Evolutionary conservation across 108 stramenopile species (phyloP).

Genomic region (Craspedostauros australis): DNA sequence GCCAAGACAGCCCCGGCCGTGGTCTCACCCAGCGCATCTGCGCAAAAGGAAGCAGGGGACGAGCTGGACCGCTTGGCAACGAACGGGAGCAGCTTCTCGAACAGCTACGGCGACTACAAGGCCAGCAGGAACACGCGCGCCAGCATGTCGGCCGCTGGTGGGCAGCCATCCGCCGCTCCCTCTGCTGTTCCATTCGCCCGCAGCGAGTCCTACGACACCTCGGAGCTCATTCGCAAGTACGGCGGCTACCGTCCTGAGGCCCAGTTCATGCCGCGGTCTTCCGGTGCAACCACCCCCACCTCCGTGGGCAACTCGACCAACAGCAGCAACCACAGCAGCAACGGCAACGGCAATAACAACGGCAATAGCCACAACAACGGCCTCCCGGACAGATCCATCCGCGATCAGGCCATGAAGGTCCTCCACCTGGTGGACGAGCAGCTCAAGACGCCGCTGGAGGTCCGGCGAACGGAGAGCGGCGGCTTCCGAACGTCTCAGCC

Average conservation of each 20-base stretch:
- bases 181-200: not conserved
- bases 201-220: slow-evolving; percentile 18
- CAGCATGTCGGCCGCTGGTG: too few relatives aligned
- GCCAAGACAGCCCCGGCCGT: too few relatives aligned
- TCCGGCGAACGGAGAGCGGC: slow-evolving; percentile 23
- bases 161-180: not conserved
- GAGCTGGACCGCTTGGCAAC: too few relatives aligned
- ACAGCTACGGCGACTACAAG: too few relatives aligned
- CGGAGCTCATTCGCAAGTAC: slow-evolving; percentile 26
- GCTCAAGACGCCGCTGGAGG: slow-evolving; percentile 12
- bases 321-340: not conserved
- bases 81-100: too few relatives aligned
- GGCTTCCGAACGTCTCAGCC: slow-evolving; percentile 13
- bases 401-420: slow-evolving; percentile 26
- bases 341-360: not conserved
- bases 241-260: slow-evolving; percentile 6
- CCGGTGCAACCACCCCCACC: not conserved
- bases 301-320: not conserved
- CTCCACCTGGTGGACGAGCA: slow-evolving; percentile 27
- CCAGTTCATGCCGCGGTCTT: not conserved
- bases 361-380: not conserved
- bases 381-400: not conserved
- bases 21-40: too few relatives aligned
- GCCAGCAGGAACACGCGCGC: too few relatives aligned
- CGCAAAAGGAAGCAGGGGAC: too few relatives aligned